Percentiles rank a stretch among this genome's conserved stretches.
phyloP scores from a whole-genome alignment of 306 rosid genomes.

The Delonix regia region DNA sequence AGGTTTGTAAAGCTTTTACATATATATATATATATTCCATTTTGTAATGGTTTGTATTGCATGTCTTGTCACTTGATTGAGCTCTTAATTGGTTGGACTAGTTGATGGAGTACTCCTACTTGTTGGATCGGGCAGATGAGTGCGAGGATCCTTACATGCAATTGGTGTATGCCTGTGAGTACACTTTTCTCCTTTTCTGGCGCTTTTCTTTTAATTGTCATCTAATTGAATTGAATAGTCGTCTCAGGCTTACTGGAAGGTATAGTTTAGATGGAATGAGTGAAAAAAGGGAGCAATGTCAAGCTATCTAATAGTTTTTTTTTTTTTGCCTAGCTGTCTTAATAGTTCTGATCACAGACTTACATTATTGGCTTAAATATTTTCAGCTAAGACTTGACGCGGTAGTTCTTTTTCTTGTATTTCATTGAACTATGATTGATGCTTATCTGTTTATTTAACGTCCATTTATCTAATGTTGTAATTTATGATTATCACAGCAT shows the following conservation, averaged over 20 bases:
- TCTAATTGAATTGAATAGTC: neutral
- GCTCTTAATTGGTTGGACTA: constrained; percentile 36
- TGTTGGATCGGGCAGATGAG: constrained; percentile 74
- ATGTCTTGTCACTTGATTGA: neutral
- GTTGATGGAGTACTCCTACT: constrained; percentile 82
- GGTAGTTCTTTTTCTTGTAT: constrained; percentile 2
- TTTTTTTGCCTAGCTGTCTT: neutral
- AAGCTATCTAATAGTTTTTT: neutral
- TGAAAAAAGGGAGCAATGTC: neutral
- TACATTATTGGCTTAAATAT: neutral
- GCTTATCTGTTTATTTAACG: neutral
- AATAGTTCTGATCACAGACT: neutral
- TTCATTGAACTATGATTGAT: neutral
- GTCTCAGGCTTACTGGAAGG: neutral
- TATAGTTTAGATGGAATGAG: constrained; percentile 8
- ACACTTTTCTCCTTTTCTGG: neutral
- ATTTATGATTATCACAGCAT: constrained; percentile 52
- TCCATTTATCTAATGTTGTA: neutral
- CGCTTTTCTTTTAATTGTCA: neutral
- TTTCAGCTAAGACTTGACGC: neutral
- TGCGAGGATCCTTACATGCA: constrained; percentile 79
- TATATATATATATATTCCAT: neutral
- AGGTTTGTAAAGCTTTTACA: constrained; percentile 51
- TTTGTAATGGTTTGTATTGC: constrained; percentile 2
- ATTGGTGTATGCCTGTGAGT: constrained; percentile 70